Conservation (phyloP, 345 rosid species). For the Geranium brycei region DNA sequence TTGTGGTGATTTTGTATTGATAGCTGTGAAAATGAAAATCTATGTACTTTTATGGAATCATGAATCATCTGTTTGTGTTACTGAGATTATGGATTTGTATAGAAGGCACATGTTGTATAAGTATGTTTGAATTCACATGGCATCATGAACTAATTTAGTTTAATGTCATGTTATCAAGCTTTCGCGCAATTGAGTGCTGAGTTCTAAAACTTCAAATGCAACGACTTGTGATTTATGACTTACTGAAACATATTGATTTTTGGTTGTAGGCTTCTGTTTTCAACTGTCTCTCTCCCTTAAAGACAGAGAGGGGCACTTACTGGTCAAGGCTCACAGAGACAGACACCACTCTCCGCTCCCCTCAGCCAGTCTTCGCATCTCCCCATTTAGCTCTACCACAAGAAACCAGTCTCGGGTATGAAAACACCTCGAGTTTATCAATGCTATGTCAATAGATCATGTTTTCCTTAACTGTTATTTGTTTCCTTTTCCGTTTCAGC, state of each 20-base stretch:
- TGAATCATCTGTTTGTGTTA: too few relatives aligned
- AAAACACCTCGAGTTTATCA: background rate
- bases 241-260: background rate
- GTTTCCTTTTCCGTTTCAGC: constrained; percentile 1
- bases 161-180: too few relatives aligned
- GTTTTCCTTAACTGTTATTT: background rate
- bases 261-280: constrained; percentile 21
- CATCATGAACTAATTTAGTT: too few relatives aligned
- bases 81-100: too few relatives aligned
- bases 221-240: background rate
- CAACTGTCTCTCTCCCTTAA: constrained; percentile 21
- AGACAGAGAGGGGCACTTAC: constrained; percentile 9
- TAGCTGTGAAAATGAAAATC: too few relatives aligned
- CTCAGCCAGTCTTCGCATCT: constrained; percentile 20
- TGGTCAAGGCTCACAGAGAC: constrained; percentile 9
- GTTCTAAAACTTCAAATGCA: background rate
- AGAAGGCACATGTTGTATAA: background rate
- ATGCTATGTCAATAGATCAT: background rate
- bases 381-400: constrained; percentile 12
- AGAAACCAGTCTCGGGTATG: constrained; percentile 16
- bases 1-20: too few relatives aligned
- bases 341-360: constrained; percentile 11
- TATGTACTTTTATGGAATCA: too few relatives aligned
- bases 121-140: too few relatives aligned
- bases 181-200: too few relatives aligned